Evolutionary conservation across 73 alveolate genomes (phyloP), one percentile per base, ranked within the genome.

Genomic region (Paramecium primaurelia): DNA sequence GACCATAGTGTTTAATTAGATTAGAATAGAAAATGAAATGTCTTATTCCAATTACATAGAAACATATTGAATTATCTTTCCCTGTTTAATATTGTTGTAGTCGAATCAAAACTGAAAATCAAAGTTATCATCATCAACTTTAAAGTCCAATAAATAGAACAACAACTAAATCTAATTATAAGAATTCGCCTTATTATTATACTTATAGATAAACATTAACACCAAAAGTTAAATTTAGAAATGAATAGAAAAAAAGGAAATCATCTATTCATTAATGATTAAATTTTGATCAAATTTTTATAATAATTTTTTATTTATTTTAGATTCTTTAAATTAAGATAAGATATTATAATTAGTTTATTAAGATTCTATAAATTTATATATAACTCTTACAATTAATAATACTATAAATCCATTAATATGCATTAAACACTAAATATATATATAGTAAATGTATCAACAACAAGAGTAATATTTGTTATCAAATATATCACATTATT

Each of bases 381-480:
- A 49, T 12, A 12, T 16, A 8, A 8, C 1, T 49, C 69, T 54
- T 7, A 8, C 11, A 54, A 18, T 54, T 54, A 54, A 54, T n/a
- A 54, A 16, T 22, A 18, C 20, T 18, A 54, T 54, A 18, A 54
- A 18, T 54, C 69, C 25, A 22, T 22, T 8, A 49, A 14, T 12
- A 49, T n/a, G 10, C 26, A 6, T 54, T 54, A 54, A 16, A 18
- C 22, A 54, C 32, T 18, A 22, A 22, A 22, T 22, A 20, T 47
- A 47, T 54, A 54, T n/a, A 54, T 54, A 54, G 69, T 86, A 58
- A 86, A 86, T 26, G 28, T 73, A 59, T 95, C 96, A 95, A 68
- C 98, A 95, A 92, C 98, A 95, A 58, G 92, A 88, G 68, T 94
- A 95, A 40, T 92, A 92, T 44, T 95, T 96, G 90, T 95, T 95